Base-by-base conservation (phyloP, 371 early-diverging fungal species). In the Apophysomyces ossiformis region DNA sequence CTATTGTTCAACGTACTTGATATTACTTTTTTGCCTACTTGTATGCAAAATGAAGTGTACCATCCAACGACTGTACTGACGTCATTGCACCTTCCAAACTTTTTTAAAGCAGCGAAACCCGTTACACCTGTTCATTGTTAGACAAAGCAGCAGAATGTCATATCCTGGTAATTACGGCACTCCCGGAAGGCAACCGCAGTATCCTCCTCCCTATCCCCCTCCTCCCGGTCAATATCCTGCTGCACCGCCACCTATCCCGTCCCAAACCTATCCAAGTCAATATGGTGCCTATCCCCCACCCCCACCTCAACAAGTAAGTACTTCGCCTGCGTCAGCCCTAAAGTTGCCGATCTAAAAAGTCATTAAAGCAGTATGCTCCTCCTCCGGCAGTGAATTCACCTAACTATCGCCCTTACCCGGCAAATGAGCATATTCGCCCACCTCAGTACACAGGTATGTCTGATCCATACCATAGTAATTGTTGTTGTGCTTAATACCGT, bases 91-190 rank as follows among this genome's bases (percentile, higher is more conserved):
- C 32, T 26, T 26, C 2, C 2, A 0, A 1, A 2, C 32, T 26
- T 26, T 26, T 26, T n/a, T n/a, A n/a, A 26, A 26, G 32, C 32
- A 26, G 32, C 32, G 32, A 26, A 26, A 26, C 32, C 32, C 32
- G 32, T 26, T 26, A 26, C 32, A 26, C 32, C 3, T 26, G 32
- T 26, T 26, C 32, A 26, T 26, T 26, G 32, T 41, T 41, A 11
- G 41, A 41, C 13, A 8, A 41, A 41, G 41, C 41, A 41, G 41
- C 13, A 41, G 38, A 60, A 68, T 68, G 68, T 57, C 60, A 47
- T 68, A 68, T 15, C 68, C 68, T 38, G 68, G 68, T 36, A 57
- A 60, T 8, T 68, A 68, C 68, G 64, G 68, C 12, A 16, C 59
- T 9, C 57, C 56, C 4, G 59, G 63, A 7, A 4, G 39, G 13